Base-by-base conservation (phyloP, 176 grass and related monocot genomes). In the Elymus sibiricus region DNA sequence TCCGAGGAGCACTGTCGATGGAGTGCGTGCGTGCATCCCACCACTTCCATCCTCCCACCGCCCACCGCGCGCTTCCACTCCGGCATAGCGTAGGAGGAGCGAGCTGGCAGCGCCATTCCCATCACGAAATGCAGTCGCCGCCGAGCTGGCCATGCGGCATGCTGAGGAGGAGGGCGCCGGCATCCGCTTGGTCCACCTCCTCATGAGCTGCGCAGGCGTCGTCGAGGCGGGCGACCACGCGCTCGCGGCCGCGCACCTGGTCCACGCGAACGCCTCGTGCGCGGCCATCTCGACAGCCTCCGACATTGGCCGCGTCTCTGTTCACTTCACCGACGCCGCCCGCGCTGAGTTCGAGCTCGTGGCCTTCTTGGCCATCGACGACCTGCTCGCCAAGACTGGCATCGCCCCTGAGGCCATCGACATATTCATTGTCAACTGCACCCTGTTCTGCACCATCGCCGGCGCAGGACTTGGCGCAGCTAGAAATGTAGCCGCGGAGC, bases 161-260 rank as follows among this genome's bases (percentile, higher is more conserved):
- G 85, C 87, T 73, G 92, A 93, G 77, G 91, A 94, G 61, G 90
- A 90, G 90, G 94, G 85, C 78, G 86, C 83, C 3, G 94, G 92
- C 56, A 97, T 97, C 84, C 89, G 89, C n/a, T n/a, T n/a, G n/a
- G n/a, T n/a, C n/a, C n/a, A n/a, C n/a, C n/a, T n/a, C n/a, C n/a
- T 98, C n/a, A 94, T 98, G 88, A 93, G 92, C 87, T 98, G 95
- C 69, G 95, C 93, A 7, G 95, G 94, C 21, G 86, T 91, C 9
- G 59, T 98, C 12, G 88, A 98, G 74, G 82, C 85, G 9, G 85
- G 83, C 19, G 83, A 91, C 79, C 56, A 46, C 82, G 80, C 74
- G 7, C 72, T 68, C 22, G 89, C 92, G n/a, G 82, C 87, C 0
- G 85, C 65, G 55, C 83, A 66, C 15, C 69, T 98, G 1, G 68